These are phyloP conservation scores for Hortiboletus campestris DNA, from an alignment of 768 basidiomycete genomes.

Conservation along the genomic window DNA sequence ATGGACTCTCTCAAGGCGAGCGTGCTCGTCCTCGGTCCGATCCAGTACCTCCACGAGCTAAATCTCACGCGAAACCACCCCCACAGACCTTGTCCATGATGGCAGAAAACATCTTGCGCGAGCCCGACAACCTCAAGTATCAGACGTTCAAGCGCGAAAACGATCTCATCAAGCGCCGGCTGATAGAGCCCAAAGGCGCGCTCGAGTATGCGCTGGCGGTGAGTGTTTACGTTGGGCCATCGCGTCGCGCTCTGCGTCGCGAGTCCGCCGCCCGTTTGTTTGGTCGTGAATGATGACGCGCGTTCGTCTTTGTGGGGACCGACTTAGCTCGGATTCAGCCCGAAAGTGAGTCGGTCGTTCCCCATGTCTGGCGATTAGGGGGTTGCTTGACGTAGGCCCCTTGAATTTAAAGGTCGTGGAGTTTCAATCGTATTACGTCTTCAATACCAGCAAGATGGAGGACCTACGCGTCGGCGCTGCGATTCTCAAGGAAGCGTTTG, in stretches of 20 bases:
- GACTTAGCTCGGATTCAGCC: slow-evolving; percentile 51
- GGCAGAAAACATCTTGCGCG: slow-evolving; percentile 69
- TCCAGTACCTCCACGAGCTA: background rate
- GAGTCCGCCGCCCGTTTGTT: no score
- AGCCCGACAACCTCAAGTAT: slow-evolving; percentile 72
- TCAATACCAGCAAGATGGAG: slow-evolving; percentile 48
- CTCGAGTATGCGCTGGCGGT: slow-evolving; percentile 78
- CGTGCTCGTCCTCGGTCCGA: no score
- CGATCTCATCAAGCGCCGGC: slow-evolving; percentile 55
- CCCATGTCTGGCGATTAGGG: no score
- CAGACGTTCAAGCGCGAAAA: slow-evolving; percentile 79
- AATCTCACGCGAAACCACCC: background rate
- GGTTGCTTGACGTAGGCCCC: background rate
- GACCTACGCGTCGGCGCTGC: slow-evolving; percentile 63
- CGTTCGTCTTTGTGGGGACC: background rate
- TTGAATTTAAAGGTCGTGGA: slow-evolving; percentile 59
- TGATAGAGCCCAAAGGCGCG: slow-evolving; percentile 69
- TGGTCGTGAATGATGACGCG: no score
- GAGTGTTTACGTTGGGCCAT: background rate
- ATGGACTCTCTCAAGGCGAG: slow-evolving; percentile 61
- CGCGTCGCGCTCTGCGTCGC: no score
- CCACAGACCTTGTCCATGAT: slow-evolving; percentile 58
- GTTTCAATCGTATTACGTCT: slow-evolving; percentile 74
- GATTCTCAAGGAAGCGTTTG: slow-evolving; percentile 62
- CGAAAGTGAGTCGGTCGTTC: slow-evolving; percentile 48